Evolutionary conservation across 352 stramenopile species (phyloP).

Genomic region (Globisporangium spinosum): DNA sequence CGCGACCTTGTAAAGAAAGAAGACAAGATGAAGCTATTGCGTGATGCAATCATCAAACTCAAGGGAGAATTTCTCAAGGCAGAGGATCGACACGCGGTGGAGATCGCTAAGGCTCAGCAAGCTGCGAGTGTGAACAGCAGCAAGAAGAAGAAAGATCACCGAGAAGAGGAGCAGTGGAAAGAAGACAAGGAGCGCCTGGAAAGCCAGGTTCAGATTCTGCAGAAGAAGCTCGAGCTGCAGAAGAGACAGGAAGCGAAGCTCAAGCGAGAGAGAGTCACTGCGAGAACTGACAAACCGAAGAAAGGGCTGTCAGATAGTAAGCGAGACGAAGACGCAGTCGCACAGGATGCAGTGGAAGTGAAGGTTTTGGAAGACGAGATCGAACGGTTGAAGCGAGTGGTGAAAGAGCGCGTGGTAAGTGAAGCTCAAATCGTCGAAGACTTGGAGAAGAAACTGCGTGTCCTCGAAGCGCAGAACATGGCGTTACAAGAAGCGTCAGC

Average conservation of each 20-base stretch:
- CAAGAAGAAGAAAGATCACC: conserved; percentile 17
- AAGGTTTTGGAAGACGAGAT: conserved; percentile 39
- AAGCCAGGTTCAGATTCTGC: conserved; percentile 54
- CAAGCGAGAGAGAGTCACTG: conserved; percentile 8
- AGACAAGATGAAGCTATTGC: conserved; percentile 59
- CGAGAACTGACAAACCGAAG: conserved; percentile 14
- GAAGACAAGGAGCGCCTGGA: conserved; percentile 54
- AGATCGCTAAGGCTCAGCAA: conserved; percentile 56
- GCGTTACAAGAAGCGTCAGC: conserved; percentile 53
- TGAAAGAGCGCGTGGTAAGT: conserved; percentile 57
- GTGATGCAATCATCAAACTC: conserved; percentile 79
- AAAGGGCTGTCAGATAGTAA: conserved; percentile 17
- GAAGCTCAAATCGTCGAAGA: conserved; percentile 47
- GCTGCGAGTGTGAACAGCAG: conserved; percentile 20
- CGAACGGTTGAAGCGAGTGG: conserved; percentile 42
- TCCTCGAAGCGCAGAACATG: conserved; percentile 78
- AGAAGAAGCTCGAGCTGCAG: conserved; percentile 52
- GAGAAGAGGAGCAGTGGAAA: conserved; percentile 34
- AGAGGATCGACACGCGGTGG: conserved; percentile 75
- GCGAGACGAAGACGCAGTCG: conserved; percentile 18
- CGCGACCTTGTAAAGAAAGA: conserved; percentile 49
- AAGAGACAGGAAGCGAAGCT: conserved; percentile 29
- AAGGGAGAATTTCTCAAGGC: conserved; percentile 89
- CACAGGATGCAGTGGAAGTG: neutral
- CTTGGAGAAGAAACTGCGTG: conserved; percentile 64